phyloP scores from a whole-genome alignment of 805 yeast genomes.

The Saccharomycopsis guyanensis region DNA sequence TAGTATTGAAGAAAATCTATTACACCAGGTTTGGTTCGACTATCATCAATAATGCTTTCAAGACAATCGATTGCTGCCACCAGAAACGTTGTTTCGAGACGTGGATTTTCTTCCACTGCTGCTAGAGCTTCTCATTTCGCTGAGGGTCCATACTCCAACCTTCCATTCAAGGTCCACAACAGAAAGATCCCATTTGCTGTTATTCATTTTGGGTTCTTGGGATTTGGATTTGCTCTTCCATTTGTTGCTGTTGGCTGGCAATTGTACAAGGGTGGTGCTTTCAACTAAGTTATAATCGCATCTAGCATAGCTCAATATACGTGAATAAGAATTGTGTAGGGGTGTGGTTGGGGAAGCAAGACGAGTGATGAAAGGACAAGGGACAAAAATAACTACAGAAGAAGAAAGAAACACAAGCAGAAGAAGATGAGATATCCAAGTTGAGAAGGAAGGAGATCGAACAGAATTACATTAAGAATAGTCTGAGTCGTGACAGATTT shows the following conservation, averaged over 20 bases:
- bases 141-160: slow-evolving; percentile 83
- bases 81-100: slow-evolving; percentile 27
- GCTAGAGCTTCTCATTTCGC: slow-evolving; percentile 46
- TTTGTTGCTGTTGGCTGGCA: slow-evolving; percentile 73
- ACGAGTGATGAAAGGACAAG: background rate
- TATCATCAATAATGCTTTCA: slow-evolving; percentile 25
- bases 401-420: background rate
- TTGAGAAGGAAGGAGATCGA: too few species aligned
- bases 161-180: slow-evolving; percentile 91
- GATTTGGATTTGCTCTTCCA: slow-evolving; percentile 68
- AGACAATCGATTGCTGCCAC: slow-evolving; percentile 29
- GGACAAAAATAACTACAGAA: background rate
- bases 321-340: background rate
- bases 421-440: too few species aligned
- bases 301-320: background rate
- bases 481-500: too few species aligned
- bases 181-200: slow-evolving; percentile 86
- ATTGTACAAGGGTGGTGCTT: slow-evolving; percentile 74
- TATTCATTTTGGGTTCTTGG: slow-evolving; percentile 72
- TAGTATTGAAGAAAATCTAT: background rate
- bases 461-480: too few species aligned
- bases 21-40: background rate
- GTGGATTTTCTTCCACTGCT: slow-evolving; percentile 53
- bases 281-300: slow-evolving; percentile 13
- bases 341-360: background rate